Evolutionary conservation across 2,329 filamentous ascomycete species (phyloP).

Genomic region (Hirsutella thompsonii): DNA sequence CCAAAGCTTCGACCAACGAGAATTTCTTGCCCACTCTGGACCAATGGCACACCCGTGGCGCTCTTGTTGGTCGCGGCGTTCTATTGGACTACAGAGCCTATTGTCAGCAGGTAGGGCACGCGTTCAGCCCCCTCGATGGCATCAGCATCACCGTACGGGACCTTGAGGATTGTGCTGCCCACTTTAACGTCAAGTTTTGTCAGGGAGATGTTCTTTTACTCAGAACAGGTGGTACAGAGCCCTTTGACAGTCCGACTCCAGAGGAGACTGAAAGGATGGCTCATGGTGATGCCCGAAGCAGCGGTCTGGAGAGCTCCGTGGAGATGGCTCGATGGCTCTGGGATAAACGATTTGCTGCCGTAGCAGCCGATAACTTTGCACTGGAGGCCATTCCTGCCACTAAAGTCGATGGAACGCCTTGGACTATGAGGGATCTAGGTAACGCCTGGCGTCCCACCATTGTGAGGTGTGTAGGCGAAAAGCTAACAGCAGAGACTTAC

Average conservation of each 20-base stretch:
- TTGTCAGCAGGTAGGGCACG: constrained; percentile 33
- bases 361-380: constrained; percentile 47
- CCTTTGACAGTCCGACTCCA: constrained; percentile 33
- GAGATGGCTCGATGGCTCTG: constrained; percentile 53
- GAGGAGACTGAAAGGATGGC: constrained; percentile 17
- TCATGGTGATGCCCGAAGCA: constrained; percentile 10
- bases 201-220: constrained; percentile 56
- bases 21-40: constrained; percentile 21
- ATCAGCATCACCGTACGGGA: constrained; percentile 40
- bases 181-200: constrained; percentile 49
- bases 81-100: constrained; percentile 41
- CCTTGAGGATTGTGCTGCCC: constrained; percentile 43
- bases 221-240: constrained; percentile 48
- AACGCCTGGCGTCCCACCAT: no score
- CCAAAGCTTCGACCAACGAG: constrained; percentile 9
- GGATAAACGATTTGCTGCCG: constrained; percentile 54
- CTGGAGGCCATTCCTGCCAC: constrained; percentile 52
- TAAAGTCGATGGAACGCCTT: constrained; percentile 23
- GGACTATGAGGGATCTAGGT: constrained; percentile 23
- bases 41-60: constrained; percentile 38
- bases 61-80: constrained; percentile 40
- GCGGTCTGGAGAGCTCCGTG: constrained; percentile 31
- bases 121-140: constrained; percentile 36
- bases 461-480: neutral
- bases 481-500: neutral